Evolutionary conservation across 257 asterid genomes (phyloP), one percentile per base, ranked within the genome.

Genomic region (Ocimum tenuiflorum): DNA sequence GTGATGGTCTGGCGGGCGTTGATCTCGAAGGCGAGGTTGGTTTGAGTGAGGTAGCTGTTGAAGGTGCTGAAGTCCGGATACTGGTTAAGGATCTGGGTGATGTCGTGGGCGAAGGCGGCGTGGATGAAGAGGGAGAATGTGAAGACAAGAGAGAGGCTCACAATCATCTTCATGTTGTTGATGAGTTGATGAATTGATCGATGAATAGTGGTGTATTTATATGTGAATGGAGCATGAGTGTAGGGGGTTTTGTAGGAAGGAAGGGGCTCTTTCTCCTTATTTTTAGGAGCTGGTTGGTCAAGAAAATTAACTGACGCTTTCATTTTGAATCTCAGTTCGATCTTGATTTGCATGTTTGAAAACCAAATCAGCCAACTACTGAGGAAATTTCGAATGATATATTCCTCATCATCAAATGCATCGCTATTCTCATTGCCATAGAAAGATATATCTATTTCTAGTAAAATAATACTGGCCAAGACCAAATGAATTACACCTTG

Each of bases 31-130:
- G 82, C 88, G 2, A 90, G 27, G 33, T 60, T 60, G 0, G 90
- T 80, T 54, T 79, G 84, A 0, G 82, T 65, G 73, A 90, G 85
- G 78, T 76, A 85, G 73, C 17, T 58, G 31, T 76, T 90, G 86
- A 87, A 90, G 50, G 46, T 52, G 81, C 78, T 73, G 80, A 71
- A 90, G 2, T 75, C 77, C 0, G 86, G 76, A 23, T 78, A 73
- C 10, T 75, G 69, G 23, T 9, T n/a, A 0, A 90, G 81, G 17
- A 85, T 6, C 27, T 57, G 43, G 60, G 95, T 87, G 73, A 90
- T 83, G 83, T 87, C 79, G 62, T 70, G 74, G 41, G 83, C 87
- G 48, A 68, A 66, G 33, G 67, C 78, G 2, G 20, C 47, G 60
- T 15, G 60, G 74, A 75, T 65, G 11, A 82, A 31, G 69, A 82